Evolutionary conservation across 1,284 basidiomycete genomes (phyloP), one percentile per base, ranked within the genome.

Genomic region (Cutaneotrichosporon sp.): DNA sequence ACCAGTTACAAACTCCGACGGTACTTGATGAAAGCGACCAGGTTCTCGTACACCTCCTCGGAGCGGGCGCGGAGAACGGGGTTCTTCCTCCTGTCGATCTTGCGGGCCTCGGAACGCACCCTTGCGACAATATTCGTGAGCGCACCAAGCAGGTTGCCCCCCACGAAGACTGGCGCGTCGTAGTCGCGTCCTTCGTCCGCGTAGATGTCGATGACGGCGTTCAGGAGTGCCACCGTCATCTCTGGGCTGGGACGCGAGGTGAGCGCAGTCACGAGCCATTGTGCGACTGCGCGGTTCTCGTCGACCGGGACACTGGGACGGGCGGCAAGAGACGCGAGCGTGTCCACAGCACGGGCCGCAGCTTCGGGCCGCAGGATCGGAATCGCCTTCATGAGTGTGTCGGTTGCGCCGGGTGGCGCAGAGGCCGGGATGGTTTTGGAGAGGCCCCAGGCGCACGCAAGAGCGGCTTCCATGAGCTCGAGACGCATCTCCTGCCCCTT

Each of bases 201-300:
- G 72, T 89, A 98, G 46, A 94, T 87, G 71, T 97, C 94, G 60
- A 97, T 90, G 44, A 97, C 73, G 24, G 87, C 88, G 32, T 94
- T 92, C 27, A 85, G 77, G 1, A 84, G 82, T 63, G 94, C 90
- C 17, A 97, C 79, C 51, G 88, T 78, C 0, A 85, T 79, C 66
- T 97, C 92, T 3, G 84, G 79, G 22, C 71, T 66, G 24, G 72
- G 59, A 38, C 80, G 79, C 55, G 84, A 61, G 66, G 55, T 10
- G 82, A 82, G 25, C 12, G 48, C 34, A 41, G 45, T 46, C 9
- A 59, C 41, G 29, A 70, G 55, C 55, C 60, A 67, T 19, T 51
- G 53, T 35, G 61, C 60, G 46, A 64, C 61, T 25, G 52, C 60
- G 26, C 52, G 31, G 72, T 93, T 94, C 52, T 81, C 82, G 17